Percentiles rank a stretch among this genome's conserved stretches.
Conservation (phyloP, 306 rosid genomes). For the Notholithocarpus densiflorus region DNA sequence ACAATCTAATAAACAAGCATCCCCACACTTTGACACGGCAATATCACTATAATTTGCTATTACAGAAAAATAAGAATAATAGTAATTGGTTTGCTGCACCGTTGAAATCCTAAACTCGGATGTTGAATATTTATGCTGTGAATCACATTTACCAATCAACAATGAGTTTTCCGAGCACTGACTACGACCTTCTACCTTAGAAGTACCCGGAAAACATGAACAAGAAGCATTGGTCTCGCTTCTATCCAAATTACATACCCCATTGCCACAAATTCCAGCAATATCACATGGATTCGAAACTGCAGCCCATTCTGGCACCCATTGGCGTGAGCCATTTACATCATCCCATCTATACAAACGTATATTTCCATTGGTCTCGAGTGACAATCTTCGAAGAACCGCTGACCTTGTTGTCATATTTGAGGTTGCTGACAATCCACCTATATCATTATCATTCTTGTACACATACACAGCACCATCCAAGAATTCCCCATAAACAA, state of each 20-base stretch:
- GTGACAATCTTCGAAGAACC: slow-evolving; percentile 52
- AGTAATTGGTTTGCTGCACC: slow-evolving; percentile 79
- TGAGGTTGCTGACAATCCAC: slow-evolving; percentile 56
- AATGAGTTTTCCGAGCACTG: slow-evolving; percentile 74
- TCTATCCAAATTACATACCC: slow-evolving; percentile 66
- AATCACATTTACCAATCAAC: slow-evolving; percentile 56
- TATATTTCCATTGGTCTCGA: slow-evolving; percentile 77
- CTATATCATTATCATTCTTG: slow-evolving; percentile 67
- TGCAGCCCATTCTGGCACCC: slow-evolving; percentile 97
- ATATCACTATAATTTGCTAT: slow-evolving; percentile 80
- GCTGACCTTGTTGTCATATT: slow-evolving; percentile 36
- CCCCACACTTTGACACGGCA: slow-evolving; percentile 73
- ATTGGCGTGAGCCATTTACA: slow-evolving; percentile 76
- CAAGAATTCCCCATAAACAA: slow-evolving; percentile 78
- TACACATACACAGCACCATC: slow-evolving; percentile 84
- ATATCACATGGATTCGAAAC: slow-evolving; percentile 85
- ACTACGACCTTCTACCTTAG: slow-evolving; percentile 41
- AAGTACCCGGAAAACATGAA: slow-evolving; percentile 78
- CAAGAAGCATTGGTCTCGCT: slow-evolving; percentile 76
- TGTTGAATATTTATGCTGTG: slow-evolving; percentile 30
- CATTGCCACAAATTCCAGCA: slow-evolving; percentile 92
- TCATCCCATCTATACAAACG: slow-evolving; percentile 81
- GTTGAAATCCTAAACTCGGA: slow-evolving; percentile 48
- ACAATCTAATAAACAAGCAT: slow-evolving; percentile 75
- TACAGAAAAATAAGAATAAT: slow-evolving; percentile 68